phyloP scores from a whole-genome alignment of 2,329 filamentous ascomycete genomes.

The Epichloe brachyelytri region DNA sequence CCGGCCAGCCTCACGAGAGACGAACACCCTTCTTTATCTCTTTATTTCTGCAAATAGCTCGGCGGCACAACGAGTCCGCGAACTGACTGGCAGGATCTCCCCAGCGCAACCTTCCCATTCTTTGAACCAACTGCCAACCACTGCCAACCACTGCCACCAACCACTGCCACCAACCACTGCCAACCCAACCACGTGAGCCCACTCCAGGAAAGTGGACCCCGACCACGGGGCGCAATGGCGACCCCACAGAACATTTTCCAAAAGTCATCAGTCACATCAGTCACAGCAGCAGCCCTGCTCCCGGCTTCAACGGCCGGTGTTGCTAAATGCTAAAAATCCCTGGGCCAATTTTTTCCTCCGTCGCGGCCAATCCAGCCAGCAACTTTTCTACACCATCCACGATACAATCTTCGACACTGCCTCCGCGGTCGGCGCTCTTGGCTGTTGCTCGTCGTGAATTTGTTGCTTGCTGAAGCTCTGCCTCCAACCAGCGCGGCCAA shows the following conservation, averaged over 20 bases:
- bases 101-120: not conserved
- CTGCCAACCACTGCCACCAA: too few relatives aligned
- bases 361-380: not conserved
- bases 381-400: slow-evolving; percentile 1
- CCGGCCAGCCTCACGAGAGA: not conserved
- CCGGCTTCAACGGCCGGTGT: slow-evolving; percentile 2
- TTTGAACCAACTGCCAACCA: not conserved
- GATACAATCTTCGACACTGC: not conserved
- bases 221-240: not conserved
- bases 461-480: not conserved
- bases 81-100: not conserved
- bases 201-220: too few relatives aligned
- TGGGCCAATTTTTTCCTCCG: slow-evolving; percentile 5
- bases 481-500: not conserved
- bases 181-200: too few relatives aligned
- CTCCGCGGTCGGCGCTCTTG: slow-evolving; percentile 6
- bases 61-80: too few relatives aligned
- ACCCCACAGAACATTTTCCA: not conserved
- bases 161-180: too few relatives aligned
- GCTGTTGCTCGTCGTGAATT: not conserved
- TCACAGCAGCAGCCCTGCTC: not conserved
- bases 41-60: not conserved
- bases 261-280: not conserved
- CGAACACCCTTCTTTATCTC: not conserved
- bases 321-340: not conserved